Evolutionary conservation across 2,329 filamentous ascomycete species (phyloP).

Genomic region (Chrysoporthe austroafricana): DNA sequence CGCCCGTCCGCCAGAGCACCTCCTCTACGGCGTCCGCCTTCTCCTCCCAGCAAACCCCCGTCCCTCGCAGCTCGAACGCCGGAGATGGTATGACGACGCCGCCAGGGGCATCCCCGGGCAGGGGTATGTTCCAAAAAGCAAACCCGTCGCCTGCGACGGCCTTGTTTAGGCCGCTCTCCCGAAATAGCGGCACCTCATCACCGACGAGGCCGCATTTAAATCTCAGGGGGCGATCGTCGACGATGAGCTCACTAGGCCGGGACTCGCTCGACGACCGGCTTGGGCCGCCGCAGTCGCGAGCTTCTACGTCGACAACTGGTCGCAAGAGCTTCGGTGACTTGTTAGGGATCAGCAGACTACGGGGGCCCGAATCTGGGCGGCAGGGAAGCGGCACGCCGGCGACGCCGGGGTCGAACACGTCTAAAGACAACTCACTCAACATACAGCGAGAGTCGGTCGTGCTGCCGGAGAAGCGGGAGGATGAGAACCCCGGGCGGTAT

Average conservation of each 20-base stretch:
- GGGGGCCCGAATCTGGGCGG: conserved; percentile 75
- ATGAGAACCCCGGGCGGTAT: conserved; percentile 89
- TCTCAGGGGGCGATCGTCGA: conserved; percentile 81
- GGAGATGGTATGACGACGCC: conserved; percentile 37
- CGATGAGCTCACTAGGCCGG: conserved; percentile 80
- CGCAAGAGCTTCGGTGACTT: conserved; percentile 92
- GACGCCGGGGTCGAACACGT: conserved; percentile 70
- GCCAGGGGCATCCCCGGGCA: conserved; percentile 42
- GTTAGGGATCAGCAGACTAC: conserved; percentile 75
- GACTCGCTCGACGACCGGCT: conserved; percentile 73
- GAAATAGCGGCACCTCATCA: conserved; percentile 68
- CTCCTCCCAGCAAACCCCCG: conserved; percentile 20
- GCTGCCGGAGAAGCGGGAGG: conserved; percentile 79
- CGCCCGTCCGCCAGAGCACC: conserved; percentile 32
- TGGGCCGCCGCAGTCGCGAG: conserved; percentile 69
- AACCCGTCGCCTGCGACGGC: conserved; percentile 52
- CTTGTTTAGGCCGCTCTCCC: conserved; percentile 53
- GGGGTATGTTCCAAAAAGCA: conserved; percentile 37
- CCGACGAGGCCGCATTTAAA: conserved; percentile 63
- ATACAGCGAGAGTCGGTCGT: conserved; percentile 71
- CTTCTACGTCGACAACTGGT: conserved; percentile 79
- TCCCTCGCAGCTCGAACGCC: conserved; percentile 36
- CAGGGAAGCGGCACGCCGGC: conserved; percentile 71
- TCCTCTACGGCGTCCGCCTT: conserved; percentile 23
- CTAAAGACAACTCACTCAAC: conserved; percentile 83